A percentile compares a stretch with the other conserved stretches of the same genome.
Evolutionary conservation across 306 rosid genomes (phyloP).

Genomic region (Nissolia schottii): DNA sequence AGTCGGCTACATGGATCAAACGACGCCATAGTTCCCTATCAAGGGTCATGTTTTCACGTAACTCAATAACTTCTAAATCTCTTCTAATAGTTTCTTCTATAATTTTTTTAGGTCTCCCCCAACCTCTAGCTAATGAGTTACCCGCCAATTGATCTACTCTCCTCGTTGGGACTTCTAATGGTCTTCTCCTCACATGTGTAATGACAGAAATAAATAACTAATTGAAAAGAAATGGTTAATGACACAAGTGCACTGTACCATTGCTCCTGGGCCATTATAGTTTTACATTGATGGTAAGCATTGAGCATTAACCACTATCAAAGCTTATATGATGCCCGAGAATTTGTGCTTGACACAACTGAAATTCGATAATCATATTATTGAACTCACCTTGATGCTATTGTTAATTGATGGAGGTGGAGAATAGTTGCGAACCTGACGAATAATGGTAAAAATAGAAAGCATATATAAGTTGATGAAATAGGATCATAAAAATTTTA

Average conservation of each 20-base stretch:
- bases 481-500: background rate
- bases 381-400: slow-evolving; percentile 86
- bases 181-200: too few species aligned
- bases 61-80: too few species aligned
- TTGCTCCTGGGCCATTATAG: background rate
- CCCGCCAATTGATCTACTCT: too few species aligned
- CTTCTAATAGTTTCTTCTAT: too few species aligned
- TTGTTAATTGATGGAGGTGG: slow-evolving; percentile 86
- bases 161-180: too few species aligned
- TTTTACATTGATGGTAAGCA: background rate
- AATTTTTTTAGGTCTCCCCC: too few species aligned
- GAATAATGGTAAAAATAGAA: slow-evolving; percentile 22
- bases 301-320: background rate
- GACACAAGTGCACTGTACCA: background rate
- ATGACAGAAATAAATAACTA: too few species aligned
- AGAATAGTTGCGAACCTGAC: slow-evolving; percentile 89
- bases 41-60: too few species aligned
- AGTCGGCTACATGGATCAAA: too few species aligned
- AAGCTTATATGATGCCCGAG: background rate
- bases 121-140: too few species aligned
- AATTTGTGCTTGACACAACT: background rate
- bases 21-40: too few species aligned
- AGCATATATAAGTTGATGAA: background rate
- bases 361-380: slow-evolving; percentile 3
- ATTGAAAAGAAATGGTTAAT: slow-evolving; percentile 16